phyloP scores from a whole-genome alignment of 2,329 filamentous ascomycete genomes.

The Purpureocillium lavendulum region DNA sequence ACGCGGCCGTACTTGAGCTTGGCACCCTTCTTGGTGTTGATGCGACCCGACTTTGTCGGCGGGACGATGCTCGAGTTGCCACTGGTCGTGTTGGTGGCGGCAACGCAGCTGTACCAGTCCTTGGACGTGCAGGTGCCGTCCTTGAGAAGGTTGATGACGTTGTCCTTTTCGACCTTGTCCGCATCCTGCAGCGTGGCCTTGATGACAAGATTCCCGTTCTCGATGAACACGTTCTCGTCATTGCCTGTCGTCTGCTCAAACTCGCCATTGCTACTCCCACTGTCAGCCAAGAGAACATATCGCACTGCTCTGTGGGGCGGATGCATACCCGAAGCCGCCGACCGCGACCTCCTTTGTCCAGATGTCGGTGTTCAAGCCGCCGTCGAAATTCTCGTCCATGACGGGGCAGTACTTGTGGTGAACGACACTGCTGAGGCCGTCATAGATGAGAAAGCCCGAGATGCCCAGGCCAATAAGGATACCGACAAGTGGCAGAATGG shows the following conservation, averaged over 20 bases:
- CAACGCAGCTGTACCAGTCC: slow-evolving; percentile 49
- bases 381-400: slow-evolving; percentile 56
- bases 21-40: slow-evolving; percentile 64
- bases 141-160: slow-evolving; percentile 57
- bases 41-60: slow-evolving; percentile 67
- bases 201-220: slow-evolving; percentile 63
- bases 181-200: slow-evolving; percentile 70
- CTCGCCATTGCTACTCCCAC: slow-evolving; percentile 58
- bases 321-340: slow-evolving; percentile 64
- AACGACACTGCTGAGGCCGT: slow-evolving; percentile 63
- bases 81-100: slow-evolving; percentile 61
- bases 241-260: slow-evolving; percentile 68
- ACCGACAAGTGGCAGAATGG: slow-evolving; percentile 67
- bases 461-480: slow-evolving; percentile 60
- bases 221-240: slow-evolving; percentile 66
- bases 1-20: slow-evolving; percentile 74
- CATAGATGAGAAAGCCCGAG: slow-evolving; percentile 65
- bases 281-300: slow-evolving; percentile 1
- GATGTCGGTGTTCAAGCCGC: slow-evolving; percentile 47
- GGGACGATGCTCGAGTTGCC: slow-evolving; percentile 69
- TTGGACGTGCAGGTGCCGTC: slow-evolving; percentile 61
- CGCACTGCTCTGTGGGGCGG: no score
- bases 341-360: slow-evolving; percentile 72
- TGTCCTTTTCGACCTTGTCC: slow-evolving; percentile 56
- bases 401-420: slow-evolving; percentile 67